Evolutionary conservation across 352 stramenopile species (phyloP).

Genomic region (Elongisporangium anandrum): DNA sequence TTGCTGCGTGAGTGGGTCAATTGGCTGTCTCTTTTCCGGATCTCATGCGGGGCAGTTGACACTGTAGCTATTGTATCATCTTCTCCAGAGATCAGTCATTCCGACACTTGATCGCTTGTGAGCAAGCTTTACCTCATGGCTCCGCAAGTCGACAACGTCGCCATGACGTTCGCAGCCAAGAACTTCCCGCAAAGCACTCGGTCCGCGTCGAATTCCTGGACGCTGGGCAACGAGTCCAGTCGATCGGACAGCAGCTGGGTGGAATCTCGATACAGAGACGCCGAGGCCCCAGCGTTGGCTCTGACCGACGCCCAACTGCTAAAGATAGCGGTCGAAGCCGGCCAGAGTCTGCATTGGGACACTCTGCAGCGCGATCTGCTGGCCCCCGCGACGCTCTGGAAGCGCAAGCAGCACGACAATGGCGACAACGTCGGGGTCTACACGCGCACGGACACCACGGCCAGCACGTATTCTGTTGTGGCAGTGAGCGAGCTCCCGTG

Average conservation of each 20-base stretch:
- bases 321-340: conserved; percentile 23
- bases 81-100: too few relatives aligned
- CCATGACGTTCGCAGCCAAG: background rate
- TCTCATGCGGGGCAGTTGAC: background rate
- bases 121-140: background rate
- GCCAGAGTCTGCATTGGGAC: conserved; percentile 23
- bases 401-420: conserved; percentile 3
- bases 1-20: background rate
- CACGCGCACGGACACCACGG: conserved; percentile 18
- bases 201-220: background rate
- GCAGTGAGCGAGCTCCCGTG: conserved; percentile 26
- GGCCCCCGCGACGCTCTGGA: conserved; percentile 9
- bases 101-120: background rate
- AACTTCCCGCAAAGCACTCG: background rate
- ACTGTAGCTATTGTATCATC: background rate
- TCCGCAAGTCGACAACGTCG: background rate
- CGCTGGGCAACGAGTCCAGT: background rate
- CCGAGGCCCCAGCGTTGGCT: conserved; percentile 8
- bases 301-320: conserved; percentile 34
- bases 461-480: conserved; percentile 10
- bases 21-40: background rate
- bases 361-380: conserved; percentile 14
- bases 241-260: background rate
- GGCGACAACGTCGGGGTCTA: conserved; percentile 15
- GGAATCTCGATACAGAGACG: background rate